A percentile compares a stretch with the other conserved stretches of the same genome.
These are phyloP conservation scores for Paracorniculantispora psalliotae DNA, from an alignment of 2,329 filamentous ascomycete genomes.

Conservation along the genomic window DNA sequence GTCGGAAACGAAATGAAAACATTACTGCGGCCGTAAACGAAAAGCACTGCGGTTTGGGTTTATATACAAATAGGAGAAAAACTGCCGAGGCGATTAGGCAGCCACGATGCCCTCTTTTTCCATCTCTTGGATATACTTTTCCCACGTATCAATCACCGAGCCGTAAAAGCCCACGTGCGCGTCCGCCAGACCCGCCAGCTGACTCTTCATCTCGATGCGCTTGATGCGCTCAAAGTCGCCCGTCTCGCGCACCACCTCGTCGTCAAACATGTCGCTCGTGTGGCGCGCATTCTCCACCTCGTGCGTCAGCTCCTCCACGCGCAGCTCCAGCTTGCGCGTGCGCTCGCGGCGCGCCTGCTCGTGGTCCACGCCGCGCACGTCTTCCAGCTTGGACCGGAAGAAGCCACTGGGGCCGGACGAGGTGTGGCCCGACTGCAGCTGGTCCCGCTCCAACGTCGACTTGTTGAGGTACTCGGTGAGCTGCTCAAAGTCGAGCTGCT, in stretches of 20 bases:
- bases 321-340: slow-evolving; percentile 81
- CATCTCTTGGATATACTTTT: slow-evolving; percentile 84
- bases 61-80: neutral
- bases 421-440: slow-evolving; percentile 60
- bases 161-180: slow-evolving; percentile 85
- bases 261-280: slow-evolving; percentile 88
- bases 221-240: slow-evolving; percentile 96
- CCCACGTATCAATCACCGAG: slow-evolving; percentile 77
- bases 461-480: slow-evolving; percentile 94
- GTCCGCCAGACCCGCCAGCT: slow-evolving; percentile 76
- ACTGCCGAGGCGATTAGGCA: neutral
- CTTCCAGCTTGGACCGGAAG: slow-evolving; percentile 89
- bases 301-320: slow-evolving; percentile 84
- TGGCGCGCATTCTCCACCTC: slow-evolving; percentile 86
- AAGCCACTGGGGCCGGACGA: slow-evolving; percentile 75
- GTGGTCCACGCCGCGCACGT: slow-evolving; percentile 93
- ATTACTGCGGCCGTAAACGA: too few species aligned
- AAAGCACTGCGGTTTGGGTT: too few species aligned
- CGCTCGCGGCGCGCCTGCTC: slow-evolving; percentile 85
- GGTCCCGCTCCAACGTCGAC: slow-evolving; percentile 79
- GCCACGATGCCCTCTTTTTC: slow-evolving; percentile 54
- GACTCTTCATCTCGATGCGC: slow-evolving; percentile 82
- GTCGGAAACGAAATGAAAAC: neutral
- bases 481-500: slow-evolving; percentile 95
- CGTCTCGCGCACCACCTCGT: slow-evolving; percentile 91